Evolutionary conservation across 768 basidiomycete species (phyloP).

Genomic region (Russula ochroleuca): DNA sequence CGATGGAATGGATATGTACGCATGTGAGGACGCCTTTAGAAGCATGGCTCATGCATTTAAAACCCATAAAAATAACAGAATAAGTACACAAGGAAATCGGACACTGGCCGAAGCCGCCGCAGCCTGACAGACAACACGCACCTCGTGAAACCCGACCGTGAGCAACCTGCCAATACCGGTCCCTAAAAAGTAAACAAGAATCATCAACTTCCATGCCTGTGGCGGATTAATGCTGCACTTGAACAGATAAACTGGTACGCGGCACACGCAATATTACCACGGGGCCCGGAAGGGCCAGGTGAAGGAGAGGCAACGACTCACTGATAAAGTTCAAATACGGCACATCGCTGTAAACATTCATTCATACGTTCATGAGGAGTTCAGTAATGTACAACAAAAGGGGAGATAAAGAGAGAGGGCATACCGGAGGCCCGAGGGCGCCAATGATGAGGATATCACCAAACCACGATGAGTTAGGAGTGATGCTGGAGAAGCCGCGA

Average conservation of each 20-base stretch:
- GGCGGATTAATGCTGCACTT: conserved; percentile 45
- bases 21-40: conserved; percentile 78
- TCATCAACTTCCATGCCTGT: too few relatives aligned
- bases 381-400: not conserved
- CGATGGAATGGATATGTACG: conserved; percentile 76
- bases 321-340: conserved; percentile 68
- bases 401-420: not conserved
- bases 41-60: conserved; percentile 77
- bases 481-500: too few relatives aligned
- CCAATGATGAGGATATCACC: too few relatives aligned
- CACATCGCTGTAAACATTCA: conserved; percentile 54
- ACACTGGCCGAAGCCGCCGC: too few relatives aligned
- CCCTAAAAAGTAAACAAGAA: not conserved
- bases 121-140: conserved; percentile 28
- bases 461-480: too few relatives aligned
- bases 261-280: not conserved
- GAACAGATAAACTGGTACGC: conserved; percentile 73
- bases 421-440: too few relatives aligned
- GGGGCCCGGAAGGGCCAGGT: not conserved
- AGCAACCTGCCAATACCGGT: conserved; percentile 47
- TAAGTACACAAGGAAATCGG: too few relatives aligned
- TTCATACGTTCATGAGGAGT: not conserved
- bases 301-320: conserved; percentile 40
- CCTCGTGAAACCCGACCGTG: conserved; percentile 88
- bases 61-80: not conserved